Base-by-base conservation (phyloP, 176 grass and related monocot species). In the Phyllostachys edulis region DNA sequence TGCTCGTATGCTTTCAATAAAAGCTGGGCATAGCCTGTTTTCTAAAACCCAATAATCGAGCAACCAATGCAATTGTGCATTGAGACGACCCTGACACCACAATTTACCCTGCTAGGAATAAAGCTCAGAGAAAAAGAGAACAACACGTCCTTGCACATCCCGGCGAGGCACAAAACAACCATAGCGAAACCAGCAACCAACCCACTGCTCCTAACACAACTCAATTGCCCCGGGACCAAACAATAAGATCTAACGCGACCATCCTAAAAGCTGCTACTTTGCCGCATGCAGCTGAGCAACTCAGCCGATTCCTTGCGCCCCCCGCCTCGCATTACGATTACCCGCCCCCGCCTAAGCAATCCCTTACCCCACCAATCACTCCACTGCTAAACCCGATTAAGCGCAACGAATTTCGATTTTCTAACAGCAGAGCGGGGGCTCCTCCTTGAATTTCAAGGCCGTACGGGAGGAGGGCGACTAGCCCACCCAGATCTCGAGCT, bases 401-500 rank as follows among this genome's bases (percentile, higher is more conserved):
- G 39, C 73, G 8, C 67, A 32, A 23, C 42, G 12, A 69, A 3
- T 23, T 18, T 44, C 3, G 6, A 50, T 59, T 23, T 75, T 45
- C 16, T 14, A 59, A 54, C 9, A 11, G 38, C 23, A 61, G 29
- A 3, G 6, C 1, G 6, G 40, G 67, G 4, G 64, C 9, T 40
- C 41, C 42, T 21, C 41, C 44, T 4, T 0, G 44, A 38, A 77
- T 26, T 3, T 17, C 3, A 34, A 76, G 1, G 9, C 44, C 81
- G 37, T 9, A 6, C 9, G 4, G 38, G 21, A 2, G 15, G 2
- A 27, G 21, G 15, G 6, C 13, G 67, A 16, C 39, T 20, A 6
- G 17, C 36, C 15, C 71, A 0, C 54, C 78, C 77, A 91, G 81
- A 88, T 91, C 76, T 81, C 81, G 44, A 66, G 76, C 69, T 71